Conservation (phyloP, 2,329 filamentous ascomycete genomes). For the Tothia fuscella region DNA sequence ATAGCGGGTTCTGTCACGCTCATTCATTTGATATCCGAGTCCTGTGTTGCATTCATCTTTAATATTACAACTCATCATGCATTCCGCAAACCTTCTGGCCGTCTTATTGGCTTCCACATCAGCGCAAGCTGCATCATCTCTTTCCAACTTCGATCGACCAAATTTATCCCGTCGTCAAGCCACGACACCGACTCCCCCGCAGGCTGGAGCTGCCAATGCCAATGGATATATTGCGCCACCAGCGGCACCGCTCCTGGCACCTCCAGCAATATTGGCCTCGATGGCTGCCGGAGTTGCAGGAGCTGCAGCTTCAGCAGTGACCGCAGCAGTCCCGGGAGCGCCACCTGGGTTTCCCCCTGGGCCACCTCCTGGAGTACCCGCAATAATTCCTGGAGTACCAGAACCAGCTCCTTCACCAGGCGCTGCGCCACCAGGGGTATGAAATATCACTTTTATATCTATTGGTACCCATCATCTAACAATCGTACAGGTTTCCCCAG, state of each 20-base stretch:
- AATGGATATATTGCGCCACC: background rate
- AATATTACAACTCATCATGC: constrained; percentile 1
- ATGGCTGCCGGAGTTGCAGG: no score
- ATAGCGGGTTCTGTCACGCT: no score
- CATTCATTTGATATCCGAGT: no score
- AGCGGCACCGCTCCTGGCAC: background rate
- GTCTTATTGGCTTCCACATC: background rate
- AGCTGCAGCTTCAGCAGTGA: no score
- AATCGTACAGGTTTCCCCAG: no score
- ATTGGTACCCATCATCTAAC: no score
- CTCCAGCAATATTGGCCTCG: no score
- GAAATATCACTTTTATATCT: background rate
- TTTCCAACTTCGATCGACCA: background rate
- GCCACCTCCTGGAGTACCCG: no score
- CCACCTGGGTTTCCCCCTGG: no score
- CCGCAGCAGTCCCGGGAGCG: no score
- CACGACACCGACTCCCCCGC: background rate
- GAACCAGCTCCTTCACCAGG: background rate
- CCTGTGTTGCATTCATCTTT: no score
- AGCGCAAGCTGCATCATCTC: constrained; percentile 3
- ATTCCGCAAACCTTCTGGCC: background rate
- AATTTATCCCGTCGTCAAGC: background rate
- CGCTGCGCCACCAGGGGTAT: background rate
- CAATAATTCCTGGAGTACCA: background rate
- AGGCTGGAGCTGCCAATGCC: background rate